phyloP scores from a whole-genome alignment of 1,284 basidiomycete species.

The Fomitopsis pinicola region DNA sequence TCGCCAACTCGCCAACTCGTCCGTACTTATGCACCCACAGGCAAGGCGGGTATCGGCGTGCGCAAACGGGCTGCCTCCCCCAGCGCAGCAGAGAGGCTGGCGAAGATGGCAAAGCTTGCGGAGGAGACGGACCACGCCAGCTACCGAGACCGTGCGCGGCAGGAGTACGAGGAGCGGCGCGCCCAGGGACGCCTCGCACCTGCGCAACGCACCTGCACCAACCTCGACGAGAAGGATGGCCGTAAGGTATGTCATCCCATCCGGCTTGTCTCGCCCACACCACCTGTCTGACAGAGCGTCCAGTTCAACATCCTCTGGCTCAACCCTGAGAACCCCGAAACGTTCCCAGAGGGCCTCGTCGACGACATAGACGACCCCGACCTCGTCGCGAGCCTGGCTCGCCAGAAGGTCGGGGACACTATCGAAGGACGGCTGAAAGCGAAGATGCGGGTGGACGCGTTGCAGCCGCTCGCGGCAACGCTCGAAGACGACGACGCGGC shows the following conservation, averaged over 20 bases:
- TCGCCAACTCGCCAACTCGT: not conserved
- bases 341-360: slow-evolving; percentile 62
- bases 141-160: slow-evolving; percentile 63
- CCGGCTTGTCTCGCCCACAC: not conserved
- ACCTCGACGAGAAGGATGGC: slow-evolving; percentile 67
- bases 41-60: slow-evolving; percentile 72
- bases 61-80: slow-evolving; percentile 68
- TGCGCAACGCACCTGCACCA: slow-evolving; percentile 67
- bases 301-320: slow-evolving; percentile 78
- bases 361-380: slow-evolving; percentile 45
- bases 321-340: slow-evolving; percentile 55
- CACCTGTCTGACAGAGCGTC: not conserved
- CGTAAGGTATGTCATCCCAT: slow-evolving; percentile 45
- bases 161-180: slow-evolving; percentile 69
- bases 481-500: slow-evolving; percentile 29
- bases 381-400: slow-evolving; percentile 19
- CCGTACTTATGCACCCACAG: slow-evolving; percentile 33
- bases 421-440: slow-evolving; percentile 50
- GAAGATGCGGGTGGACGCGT: slow-evolving; percentile 67
- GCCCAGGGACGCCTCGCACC: slow-evolving; percentile 63
- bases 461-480: slow-evolving; percentile 43
- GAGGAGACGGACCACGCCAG: slow-evolving; percentile 51
- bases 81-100: slow-evolving; percentile 51
- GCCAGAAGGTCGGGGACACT: slow-evolving; percentile 17
- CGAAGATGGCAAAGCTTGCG: slow-evolving; percentile 70